Base-by-base conservation (phyloP, 148 eudicot species). In the Vaccinium corymbosum region DNA sequence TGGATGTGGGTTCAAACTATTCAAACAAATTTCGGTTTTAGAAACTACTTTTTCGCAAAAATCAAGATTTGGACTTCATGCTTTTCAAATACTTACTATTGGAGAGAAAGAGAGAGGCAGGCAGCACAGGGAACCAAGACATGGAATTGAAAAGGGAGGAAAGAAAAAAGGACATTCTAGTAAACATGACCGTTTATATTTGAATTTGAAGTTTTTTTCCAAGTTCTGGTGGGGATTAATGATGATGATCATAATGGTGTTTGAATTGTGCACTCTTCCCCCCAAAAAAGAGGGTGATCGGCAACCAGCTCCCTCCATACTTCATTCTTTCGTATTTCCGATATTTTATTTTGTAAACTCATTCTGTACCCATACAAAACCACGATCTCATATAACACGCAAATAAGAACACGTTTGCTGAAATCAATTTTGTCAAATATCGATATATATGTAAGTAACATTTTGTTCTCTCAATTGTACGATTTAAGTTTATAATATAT, bases 1-100 rank as follows among this genome's bases (percentile, higher is more conserved):
- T 52, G 32, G 20, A 17, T 14, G 32, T 3, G 32, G 35, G 59
- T 77, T 77, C 79, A 12, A 76, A 48, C 79, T 49, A 76, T 76
- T 50, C 81, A 79, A 55, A 79, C 66, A 27, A 55, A 27, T 79
- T 79, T 79, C 2, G 81, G 66, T 55, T 79, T 55, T 79, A 3
- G 66, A 35, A 32, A 20, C 81, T 6, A 53, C 76, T 72, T 56
- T 56, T 79, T 46, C 13, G 16, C 66, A 14, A 79, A 79, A 55
- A 79, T 17, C 81, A 53, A 79, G 22, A 56, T 27, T 79, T 25
- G 48, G 16, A 79, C n/a, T 38, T 29, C 49, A 79, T 25, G 80
- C 80, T 78, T 78, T 78, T 25, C 62, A 78, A 78, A 78, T 32
- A 35, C 38, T 35, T n/a, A 52, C 52, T 53, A n/a, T 7, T 10